Conservation (phyloP, 768 basidiomycete species). For the Russula ochroleuca region DNA sequence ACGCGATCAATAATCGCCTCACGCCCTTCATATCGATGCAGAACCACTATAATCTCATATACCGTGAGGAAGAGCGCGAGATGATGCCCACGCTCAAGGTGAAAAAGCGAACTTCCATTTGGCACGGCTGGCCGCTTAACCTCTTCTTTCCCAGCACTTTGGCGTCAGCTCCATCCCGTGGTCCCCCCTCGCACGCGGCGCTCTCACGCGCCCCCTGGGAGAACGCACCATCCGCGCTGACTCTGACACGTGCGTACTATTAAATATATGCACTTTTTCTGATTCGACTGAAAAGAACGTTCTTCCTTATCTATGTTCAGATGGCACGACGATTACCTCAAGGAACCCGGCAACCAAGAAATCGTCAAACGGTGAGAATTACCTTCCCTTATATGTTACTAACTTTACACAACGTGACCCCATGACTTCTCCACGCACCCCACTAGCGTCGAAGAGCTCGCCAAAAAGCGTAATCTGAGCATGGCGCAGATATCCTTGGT, state of each 20-base stretch:
- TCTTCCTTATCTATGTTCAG: slow-evolving; percentile 6
- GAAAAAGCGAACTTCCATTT: neutral
- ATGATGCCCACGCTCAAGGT: slow-evolving; percentile 35
- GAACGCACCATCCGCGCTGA: slow-evolving; percentile 28
- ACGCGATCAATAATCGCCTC: slow-evolving; percentile 32
- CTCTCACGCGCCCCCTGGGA: slow-evolving; percentile 30
- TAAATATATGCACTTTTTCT: slow-evolving; percentile 4
- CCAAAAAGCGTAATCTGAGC: slow-evolving; percentile 35
- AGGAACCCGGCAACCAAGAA: slow-evolving; percentile 17
- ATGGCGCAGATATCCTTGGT: slow-evolving; percentile 42
- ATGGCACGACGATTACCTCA: slow-evolving; percentile 10
- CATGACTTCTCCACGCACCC: neutral
- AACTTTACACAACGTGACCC: neutral
- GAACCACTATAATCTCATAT: slow-evolving; percentile 42
- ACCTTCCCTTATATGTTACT: too few relatives aligned
- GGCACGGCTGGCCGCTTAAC: neutral
- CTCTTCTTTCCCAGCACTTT: slow-evolving; percentile 24
- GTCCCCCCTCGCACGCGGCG: slow-evolving; percentile 36
- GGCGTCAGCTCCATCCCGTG: slow-evolving; percentile 43
- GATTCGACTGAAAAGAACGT: neutral
- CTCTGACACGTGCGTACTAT: slow-evolving; percentile 31
- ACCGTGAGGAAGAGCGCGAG: slow-evolving; percentile 44
- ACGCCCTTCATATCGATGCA: slow-evolving; percentile 49
- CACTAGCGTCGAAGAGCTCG: slow-evolving; percentile 35
- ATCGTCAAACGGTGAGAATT: slow-evolving; percentile 19